Conservation (phyloP, 129 eudicot genomes). For the Flaveria brownii region DNA sequence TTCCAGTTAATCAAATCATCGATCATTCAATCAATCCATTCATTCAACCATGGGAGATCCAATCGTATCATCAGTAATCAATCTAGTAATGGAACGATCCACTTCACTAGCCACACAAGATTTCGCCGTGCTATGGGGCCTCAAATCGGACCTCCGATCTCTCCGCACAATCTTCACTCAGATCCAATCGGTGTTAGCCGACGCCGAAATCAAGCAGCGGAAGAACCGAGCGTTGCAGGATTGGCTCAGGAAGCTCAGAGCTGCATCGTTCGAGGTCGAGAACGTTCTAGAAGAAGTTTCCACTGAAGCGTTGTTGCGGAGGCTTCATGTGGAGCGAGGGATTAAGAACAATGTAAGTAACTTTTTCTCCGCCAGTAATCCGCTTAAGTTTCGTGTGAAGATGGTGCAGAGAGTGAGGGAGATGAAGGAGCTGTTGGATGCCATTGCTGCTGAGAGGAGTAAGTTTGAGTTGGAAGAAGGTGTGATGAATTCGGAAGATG, state of each 20-base stretch:
- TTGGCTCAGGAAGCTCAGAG: slow-evolving; percentile 37
- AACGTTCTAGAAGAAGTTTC: slow-evolving; percentile 43
- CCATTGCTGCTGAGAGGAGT: slow-evolving; percentile 28
- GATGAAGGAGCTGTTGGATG: slow-evolving; percentile 30
- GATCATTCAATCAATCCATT: not conserved
- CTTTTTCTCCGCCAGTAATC: slow-evolving; percentile 39
- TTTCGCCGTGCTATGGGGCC: slow-evolving; percentile 43
- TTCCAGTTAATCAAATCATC: not conserved
- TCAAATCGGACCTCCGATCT: slow-evolving; percentile 39
- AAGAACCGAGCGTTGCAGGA: slow-evolving; percentile 30
- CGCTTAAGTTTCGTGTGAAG: slow-evolving; percentile 35
- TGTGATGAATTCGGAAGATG: slow-evolving; percentile 2
- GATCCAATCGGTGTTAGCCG: slow-evolving; percentile 31
- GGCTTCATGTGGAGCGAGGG: slow-evolving; percentile 42
- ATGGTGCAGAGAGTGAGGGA: slow-evolving; percentile 38
- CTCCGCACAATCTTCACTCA: slow-evolving; percentile 34
- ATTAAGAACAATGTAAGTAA: slow-evolving; percentile 31
- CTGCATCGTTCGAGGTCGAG: slow-evolving; percentile 37
- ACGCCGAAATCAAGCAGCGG: slow-evolving; percentile 37
- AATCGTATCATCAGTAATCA: slow-evolving; percentile 37
- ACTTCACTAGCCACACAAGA: slow-evolving; percentile 38
- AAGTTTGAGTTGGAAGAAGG: slow-evolving; percentile 31
- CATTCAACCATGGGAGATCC: slow-evolving; percentile 37
- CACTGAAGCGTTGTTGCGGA: slow-evolving; percentile 33
- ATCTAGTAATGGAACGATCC: slow-evolving; percentile 32